phyloP scores from a whole-genome alignment of 2,329 filamentous ascomycete genomes.

The Colletotrichum truncatum region DNA sequence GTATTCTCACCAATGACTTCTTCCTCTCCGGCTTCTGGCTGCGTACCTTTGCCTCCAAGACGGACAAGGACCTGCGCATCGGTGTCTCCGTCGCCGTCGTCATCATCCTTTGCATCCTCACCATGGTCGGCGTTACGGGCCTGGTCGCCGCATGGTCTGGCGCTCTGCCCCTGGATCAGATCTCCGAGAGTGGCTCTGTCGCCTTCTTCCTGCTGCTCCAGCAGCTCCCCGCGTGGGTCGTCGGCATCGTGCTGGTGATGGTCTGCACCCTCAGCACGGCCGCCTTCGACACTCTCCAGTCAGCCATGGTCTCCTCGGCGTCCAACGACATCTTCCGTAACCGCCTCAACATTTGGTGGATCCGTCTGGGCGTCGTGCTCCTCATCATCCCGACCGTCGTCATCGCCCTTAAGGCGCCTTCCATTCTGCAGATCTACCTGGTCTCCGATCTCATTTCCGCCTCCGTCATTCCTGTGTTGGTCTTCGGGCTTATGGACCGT shows the following conservation, averaged over 20 bases:
- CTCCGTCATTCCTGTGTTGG: constrained; percentile 76
- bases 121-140: constrained; percentile 77
- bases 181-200: constrained; percentile 68
- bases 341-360: constrained; percentile 78
- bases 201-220: constrained; percentile 81
- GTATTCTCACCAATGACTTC: constrained; percentile 86
- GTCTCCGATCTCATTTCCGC: constrained; percentile 84
- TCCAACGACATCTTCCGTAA: constrained; percentile 90
- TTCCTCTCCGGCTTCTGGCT: constrained; percentile 88
- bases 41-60: constrained; percentile 82
- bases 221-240: constrained; percentile 80
- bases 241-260: constrained; percentile 85
- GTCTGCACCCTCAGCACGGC: constrained; percentile 79
- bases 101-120: constrained; percentile 74
- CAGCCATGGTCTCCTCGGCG: constrained; percentile 84
- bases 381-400: constrained; percentile 80
- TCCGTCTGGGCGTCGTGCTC: constrained; percentile 74
- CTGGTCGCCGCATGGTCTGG: constrained; percentile 83
- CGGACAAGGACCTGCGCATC: constrained; percentile 80
- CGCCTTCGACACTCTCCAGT: constrained; percentile 83
- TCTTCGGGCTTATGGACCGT: constrained; percentile 74
- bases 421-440: constrained; percentile 82
- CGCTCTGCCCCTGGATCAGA: constrained; percentile 70
- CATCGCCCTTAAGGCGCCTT: constrained; percentile 77
- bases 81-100: constrained; percentile 75